Percentiles rank a stretch among this genome's conserved stretches.
phyloP scores from a whole-genome alignment of 179 eudicot species.

The Nepenthes alata region DNA sequence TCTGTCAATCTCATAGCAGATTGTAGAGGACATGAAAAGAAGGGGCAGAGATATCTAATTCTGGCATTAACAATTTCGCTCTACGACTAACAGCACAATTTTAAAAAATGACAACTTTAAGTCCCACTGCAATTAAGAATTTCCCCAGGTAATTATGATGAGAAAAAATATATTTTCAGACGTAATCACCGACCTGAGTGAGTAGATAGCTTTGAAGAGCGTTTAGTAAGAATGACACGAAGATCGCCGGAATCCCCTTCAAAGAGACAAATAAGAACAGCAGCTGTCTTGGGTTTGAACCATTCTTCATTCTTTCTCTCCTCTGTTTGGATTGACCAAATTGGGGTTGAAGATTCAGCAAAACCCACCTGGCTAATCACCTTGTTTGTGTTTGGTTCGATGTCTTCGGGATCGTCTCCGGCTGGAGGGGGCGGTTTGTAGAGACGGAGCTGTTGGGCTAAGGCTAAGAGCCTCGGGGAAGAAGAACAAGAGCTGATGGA shows the following conservation, averaged over 20 bases:
- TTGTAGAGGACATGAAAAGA: too few species aligned
- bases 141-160: too few species aligned
- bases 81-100: too few species aligned
- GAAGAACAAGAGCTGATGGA: constrained; percentile 5
- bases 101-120: too few species aligned
- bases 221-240: constrained; percentile 75
- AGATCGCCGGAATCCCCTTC: constrained; percentile 55
- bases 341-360: constrained; percentile 49
- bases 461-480: constrained; percentile 29
- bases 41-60: too few species aligned
- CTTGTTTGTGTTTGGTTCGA: constrained; percentile 38
- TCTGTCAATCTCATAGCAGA: too few species aligned
- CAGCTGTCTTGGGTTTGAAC: constrained; percentile 61
- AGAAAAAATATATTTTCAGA: not conserved
- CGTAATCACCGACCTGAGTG: constrained; percentile 55
- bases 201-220: constrained; percentile 79
- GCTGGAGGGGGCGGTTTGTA: constrained; percentile 47
- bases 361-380: constrained; percentile 64
- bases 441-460: constrained; percentile 60
- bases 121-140: too few species aligned
- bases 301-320: not conserved
- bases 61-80: too few species aligned
- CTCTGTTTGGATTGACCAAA: constrained; percentile 18
- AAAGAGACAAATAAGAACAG: constrained; percentile 74
- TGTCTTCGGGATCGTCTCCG: constrained; percentile 15